Conservation (phyloP, 148 eudicot species). For the Agrostemma githago region DNA sequence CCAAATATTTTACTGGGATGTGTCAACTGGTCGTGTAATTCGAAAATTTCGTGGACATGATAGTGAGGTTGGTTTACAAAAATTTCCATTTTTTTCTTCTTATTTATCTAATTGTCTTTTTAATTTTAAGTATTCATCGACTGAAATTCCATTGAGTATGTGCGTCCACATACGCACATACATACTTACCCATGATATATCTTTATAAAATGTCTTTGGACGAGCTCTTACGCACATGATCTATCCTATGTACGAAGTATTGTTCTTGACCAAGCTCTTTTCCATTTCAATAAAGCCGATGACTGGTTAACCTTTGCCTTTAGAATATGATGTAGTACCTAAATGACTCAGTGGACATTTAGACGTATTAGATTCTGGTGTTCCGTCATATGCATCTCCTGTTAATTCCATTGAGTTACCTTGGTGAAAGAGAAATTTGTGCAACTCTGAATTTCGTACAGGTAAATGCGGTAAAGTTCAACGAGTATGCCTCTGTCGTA, state of each 20-base stretch:
- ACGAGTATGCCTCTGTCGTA: slow-evolving; percentile 73
- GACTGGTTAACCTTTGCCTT: neutral
- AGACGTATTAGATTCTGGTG: neutral
- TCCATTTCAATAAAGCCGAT: neutral
- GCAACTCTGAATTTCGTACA: slow-evolving; percentile 23
- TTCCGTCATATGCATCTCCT: neutral
- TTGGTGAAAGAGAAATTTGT: neutral
- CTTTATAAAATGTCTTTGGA: neutral
- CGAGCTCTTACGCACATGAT: neutral
- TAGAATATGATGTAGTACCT: neutral
- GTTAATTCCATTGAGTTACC: neutral
- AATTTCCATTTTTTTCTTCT: neutral
- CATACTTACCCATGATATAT: neutral
- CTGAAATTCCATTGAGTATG: too few species aligned
- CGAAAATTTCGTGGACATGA: slow-evolving; percentile 96
- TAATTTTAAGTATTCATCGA: neutral
- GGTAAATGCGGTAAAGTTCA: slow-evolving; percentile 98
- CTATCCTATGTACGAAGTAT: too few species aligned
- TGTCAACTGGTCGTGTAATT: slow-evolving; percentile 76
- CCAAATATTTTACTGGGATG: slow-evolving; percentile 98
- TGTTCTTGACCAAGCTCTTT: neutral
- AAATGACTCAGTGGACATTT: neutral
- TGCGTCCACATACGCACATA: neutral
- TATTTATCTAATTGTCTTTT: neutral
- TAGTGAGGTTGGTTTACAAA: slow-evolving; percentile 59